Conservation (phyloP, 2,329 filamentous ascomycete species). For the Zelopaecilomyces penicillatus region DNA sequence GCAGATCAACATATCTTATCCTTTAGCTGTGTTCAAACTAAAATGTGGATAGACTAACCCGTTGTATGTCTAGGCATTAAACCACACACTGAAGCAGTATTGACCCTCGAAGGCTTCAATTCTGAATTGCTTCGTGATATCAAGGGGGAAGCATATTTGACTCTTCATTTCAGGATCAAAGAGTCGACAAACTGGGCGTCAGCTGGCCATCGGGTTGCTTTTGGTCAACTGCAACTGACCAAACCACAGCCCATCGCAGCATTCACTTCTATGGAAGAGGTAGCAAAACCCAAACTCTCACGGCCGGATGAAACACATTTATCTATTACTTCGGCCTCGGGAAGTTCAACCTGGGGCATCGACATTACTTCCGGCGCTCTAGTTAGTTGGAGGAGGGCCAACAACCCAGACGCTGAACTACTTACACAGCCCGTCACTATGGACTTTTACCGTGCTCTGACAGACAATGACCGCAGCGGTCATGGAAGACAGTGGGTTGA, state of each 20-base stretch:
- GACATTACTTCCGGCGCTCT: conserved; percentile 35
- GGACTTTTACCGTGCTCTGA: conserved; percentile 56
- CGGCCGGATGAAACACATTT: conserved; percentile 15
- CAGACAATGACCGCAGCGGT: conserved; percentile 54
- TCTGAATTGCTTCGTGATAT: conserved; percentile 14
- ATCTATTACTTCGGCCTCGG: conserved; percentile 26
- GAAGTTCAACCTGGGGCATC: conserved; percentile 33
- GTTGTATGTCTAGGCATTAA: conserved; percentile 25
- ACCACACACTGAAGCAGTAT: conserved; percentile 30
- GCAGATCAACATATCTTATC: too few species aligned
- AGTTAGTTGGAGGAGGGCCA: conserved; percentile 30
- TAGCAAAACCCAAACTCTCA: conserved; percentile 16
- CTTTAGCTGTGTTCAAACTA: neutral
- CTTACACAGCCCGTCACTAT: conserved; percentile 38
- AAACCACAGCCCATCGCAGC: conserved; percentile 21
- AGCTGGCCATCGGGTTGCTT: conserved; percentile 43
- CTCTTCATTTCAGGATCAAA: conserved; percentile 37
- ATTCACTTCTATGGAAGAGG: conserved; percentile 9
- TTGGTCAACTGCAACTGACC: conserved; percentile 36
- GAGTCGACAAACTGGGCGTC: conserved; percentile 42
- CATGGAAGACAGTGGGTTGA: conserved; percentile 52
- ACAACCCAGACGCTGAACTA: conserved; percentile 25
- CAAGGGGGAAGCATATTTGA: conserved; percentile 37
- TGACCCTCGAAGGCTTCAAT: conserved; percentile 25
- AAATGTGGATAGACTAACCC: neutral